A percentile compares a stretch with the other conserved stretches of the same genome.
These are phyloP conservation scores for Aureobasidium subglaciale DNA, from an alignment of 2,329 filamentous ascomycete genomes.

Conservation along the genomic window DNA sequence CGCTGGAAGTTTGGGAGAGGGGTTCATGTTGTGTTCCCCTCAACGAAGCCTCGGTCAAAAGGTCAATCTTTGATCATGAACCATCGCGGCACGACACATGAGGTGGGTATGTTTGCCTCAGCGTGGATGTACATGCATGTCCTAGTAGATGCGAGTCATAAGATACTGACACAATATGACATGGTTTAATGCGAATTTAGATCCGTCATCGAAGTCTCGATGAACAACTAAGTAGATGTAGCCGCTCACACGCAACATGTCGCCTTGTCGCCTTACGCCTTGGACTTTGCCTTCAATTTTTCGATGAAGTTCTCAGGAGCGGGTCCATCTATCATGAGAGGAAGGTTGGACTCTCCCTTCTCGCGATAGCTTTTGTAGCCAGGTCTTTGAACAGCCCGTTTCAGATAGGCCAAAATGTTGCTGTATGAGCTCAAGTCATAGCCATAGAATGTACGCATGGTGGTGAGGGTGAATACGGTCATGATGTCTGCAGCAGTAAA, in stretches of 20 bases:
- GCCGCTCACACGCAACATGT: not conserved
- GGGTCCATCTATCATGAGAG: slow-evolving; percentile 22
- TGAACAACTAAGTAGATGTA: no score
- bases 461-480: slow-evolving; percentile 54
- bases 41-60: not conserved
- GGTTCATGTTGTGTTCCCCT: not conserved
- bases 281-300: not conserved
- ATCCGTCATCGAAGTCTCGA: no score
- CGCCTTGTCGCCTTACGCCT: slow-evolving; percentile 3
- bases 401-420: slow-evolving; percentile 25
- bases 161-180: not conserved
- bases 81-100: not conserved
- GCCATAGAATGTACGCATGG: slow-evolving; percentile 48
- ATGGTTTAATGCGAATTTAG: no score
- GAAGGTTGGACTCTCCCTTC: slow-evolving; percentile 28
- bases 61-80: not conserved
- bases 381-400: slow-evolving; percentile 22
- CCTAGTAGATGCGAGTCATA: not conserved
- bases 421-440: slow-evolving; percentile 21
- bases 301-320: slow-evolving; percentile 27
- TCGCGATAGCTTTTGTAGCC: slow-evolving; percentile 27
- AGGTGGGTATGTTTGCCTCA: no score
- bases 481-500: slow-evolving; percentile 63
- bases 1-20: not conserved
- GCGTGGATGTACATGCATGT: no score